Evolutionary conservation across 1,139 yeast genomes (phyloP).

Genomic region (Cylindricascospora bacillispora): DNA sequence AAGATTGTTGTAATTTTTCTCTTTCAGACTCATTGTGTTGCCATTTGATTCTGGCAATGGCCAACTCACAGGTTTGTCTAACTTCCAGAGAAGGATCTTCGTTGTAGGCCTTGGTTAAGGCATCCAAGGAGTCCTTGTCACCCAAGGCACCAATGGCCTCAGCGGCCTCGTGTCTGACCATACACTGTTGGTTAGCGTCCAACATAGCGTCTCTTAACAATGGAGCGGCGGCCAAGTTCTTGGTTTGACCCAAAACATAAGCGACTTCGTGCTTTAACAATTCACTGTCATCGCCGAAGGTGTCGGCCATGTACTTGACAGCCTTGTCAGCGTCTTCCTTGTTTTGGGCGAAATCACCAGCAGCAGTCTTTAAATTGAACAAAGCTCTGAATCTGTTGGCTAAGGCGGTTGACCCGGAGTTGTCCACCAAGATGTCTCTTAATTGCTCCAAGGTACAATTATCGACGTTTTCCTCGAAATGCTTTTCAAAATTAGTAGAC

Average conservation of each 20-base stretch:
- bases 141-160: constrained; percentile 97
- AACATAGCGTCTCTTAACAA: constrained; percentile 60
- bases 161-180: constrained; percentile 99
- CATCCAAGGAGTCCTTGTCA: constrained; percentile 57
- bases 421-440: constrained; percentile 56
- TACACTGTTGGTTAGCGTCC: constrained; percentile 60
- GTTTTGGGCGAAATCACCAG: constrained; percentile 41
- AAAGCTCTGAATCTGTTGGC: constrained; percentile 88
- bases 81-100: constrained; percentile 80
- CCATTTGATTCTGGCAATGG: constrained; percentile 91
- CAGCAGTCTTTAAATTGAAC: constrained; percentile 78
- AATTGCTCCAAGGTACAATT: constrained; percentile 49
- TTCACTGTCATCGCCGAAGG: constrained; percentile 75
- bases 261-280: constrained; percentile 95
- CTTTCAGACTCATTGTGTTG: constrained; percentile 50
- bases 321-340: constrained; percentile 50
- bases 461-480: constrained; percentile 26
- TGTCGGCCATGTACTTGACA: constrained; percentile 70
- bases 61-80: constrained; percentile 95
- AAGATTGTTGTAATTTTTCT: constrained; percentile 63
- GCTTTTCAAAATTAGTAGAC: constrained; percentile 28
- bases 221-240: constrained; percentile 66
- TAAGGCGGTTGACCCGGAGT: constrained; percentile 52
- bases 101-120: constrained; percentile 48
- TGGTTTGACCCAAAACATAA: constrained; percentile 94